These are phyloP conservation scores for Leucoagaricus sp. DNA, from an alignment of 1,284 basidiomycete species.

Conservation along the genomic window DNA sequence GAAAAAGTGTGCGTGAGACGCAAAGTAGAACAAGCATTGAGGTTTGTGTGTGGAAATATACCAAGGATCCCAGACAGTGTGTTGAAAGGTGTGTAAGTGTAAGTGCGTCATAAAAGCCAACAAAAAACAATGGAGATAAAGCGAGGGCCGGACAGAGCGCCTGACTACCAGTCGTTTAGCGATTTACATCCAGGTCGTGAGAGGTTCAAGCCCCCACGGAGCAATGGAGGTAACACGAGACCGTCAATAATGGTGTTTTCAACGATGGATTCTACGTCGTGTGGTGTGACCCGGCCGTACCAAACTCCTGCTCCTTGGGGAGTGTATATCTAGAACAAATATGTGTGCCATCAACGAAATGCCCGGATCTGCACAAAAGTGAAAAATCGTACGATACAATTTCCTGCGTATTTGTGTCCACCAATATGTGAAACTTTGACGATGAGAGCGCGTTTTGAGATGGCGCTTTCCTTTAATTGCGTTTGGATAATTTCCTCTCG, in stretches of 20 bases:
- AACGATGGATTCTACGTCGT: slow-evolving; percentile 86
- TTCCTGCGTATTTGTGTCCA: slow-evolving; percentile 90
- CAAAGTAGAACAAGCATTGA: not conserved
- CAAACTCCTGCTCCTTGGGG: slow-evolving; percentile 84
- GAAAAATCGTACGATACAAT: slow-evolving; percentile 72
- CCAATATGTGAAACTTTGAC: slow-evolving; percentile 88
- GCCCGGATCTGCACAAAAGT: not conserved
- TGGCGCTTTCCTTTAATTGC: slow-evolving; percentile 53
- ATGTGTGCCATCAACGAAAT: not conserved
- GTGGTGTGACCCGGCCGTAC: slow-evolving; percentile 92
- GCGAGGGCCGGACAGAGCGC: not conserved
- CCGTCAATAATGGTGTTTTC: slow-evolving; percentile 85
- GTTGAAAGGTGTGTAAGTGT: not conserved
- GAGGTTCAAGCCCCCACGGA: slow-evolving; percentile 83
- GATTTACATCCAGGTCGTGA: slow-evolving; percentile 63
- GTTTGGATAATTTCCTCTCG: slow-evolving; percentile 42
- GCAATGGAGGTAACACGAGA: slow-evolving; percentile 77
- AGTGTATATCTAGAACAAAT: slow-evolving; percentile 68
- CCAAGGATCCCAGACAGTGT: too few species aligned
- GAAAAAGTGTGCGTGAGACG: not conserved
- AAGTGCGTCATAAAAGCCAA: not conserved
- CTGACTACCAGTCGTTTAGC: slow-evolving; percentile 71
- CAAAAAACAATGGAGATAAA: not conserved
- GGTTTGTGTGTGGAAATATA: not conserved
- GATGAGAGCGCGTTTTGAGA: slow-evolving; percentile 67